phyloP scores from a whole-genome alignment of 75 land plant species.

The Picea sitchensis region DNA sequence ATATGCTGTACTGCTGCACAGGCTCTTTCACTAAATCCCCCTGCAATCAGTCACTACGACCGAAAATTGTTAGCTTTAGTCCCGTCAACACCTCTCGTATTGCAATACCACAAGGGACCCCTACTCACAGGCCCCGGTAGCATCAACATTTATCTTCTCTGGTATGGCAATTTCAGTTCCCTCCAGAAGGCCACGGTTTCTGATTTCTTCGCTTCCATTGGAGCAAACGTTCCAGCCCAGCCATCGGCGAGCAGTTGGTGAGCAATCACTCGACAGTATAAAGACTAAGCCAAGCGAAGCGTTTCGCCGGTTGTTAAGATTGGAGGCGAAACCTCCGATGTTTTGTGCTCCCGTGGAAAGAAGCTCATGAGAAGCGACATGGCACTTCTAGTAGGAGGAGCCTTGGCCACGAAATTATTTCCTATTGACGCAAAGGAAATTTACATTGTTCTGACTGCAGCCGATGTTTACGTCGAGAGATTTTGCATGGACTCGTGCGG shows the following conservation, averaged over 20 bases:
- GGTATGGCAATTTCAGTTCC: slow-evolving; percentile 73
- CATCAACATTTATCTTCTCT: slow-evolving; percentile 60
- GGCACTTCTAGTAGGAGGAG: slow-evolving; percentile 14
- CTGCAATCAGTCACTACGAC: not conserved
- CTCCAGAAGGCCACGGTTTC: slow-evolving; percentile 51
- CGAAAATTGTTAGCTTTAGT: not conserved
- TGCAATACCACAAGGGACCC: slow-evolving; percentile 70
- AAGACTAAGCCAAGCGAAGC: slow-evolving; percentile 3
- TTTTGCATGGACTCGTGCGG: slow-evolving; percentile 76
- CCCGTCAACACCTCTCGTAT: slow-evolving; percentile 15
- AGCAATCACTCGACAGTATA: slow-evolving; percentile 15
- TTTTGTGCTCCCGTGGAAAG: slow-evolving; percentile 50
- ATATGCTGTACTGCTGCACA: not conserved
- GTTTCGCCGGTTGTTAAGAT: slow-evolving; percentile 19
- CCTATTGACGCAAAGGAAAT: slow-evolving; percentile 26
- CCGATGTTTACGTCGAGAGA: slow-evolving; percentile 69
- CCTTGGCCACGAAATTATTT: not conserved
- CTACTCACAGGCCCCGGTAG: slow-evolving; percentile 36
- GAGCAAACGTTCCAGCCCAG: not conserved
- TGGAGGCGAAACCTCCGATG: slow-evolving; percentile 37
- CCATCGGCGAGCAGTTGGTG: slow-evolving; percentile 42
- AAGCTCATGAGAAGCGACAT: slow-evolving; percentile 26
- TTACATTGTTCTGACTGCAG: slow-evolving; percentile 57
- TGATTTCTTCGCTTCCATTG: slow-evolving; percentile 68
- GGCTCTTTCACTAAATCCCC: not conserved